Percentiles rank a stretch among this genome's conserved stretches.
Evolutionary conservation across 2,329 filamentous ascomycete genomes (phyloP).

Genomic region (Pseudogymnoascus verrucosus): DNA sequence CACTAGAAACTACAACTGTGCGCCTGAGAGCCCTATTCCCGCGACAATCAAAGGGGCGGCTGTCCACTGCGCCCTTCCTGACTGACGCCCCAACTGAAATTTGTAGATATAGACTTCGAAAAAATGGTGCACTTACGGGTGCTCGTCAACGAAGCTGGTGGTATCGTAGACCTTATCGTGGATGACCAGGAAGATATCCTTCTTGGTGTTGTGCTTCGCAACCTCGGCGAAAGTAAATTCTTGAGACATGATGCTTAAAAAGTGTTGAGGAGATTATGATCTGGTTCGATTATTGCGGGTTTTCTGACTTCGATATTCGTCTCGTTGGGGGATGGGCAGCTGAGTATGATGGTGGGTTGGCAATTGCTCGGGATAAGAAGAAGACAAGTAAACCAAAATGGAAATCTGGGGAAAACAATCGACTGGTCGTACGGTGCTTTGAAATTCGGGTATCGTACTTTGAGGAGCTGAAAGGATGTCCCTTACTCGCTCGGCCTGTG

Average conservation of each 20-base stretch:
- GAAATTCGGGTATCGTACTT: slow-evolving; percentile 5
- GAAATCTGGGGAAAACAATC: slow-evolving; percentile 8
- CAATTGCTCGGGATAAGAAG: not conserved
- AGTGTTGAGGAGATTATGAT: not conserved
- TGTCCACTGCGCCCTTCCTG: not conserved
- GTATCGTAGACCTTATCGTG: slow-evolving; percentile 95
- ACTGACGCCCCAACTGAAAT: not conserved
- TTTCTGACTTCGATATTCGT: not conserved
- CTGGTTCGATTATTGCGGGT: not conserved
- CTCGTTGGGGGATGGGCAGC: not conserved
- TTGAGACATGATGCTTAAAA: slow-evolving; percentile 39
- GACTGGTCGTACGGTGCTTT: slow-evolving; percentile 6
- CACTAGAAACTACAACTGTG: not conserved
- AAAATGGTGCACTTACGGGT: slow-evolving; percentile 56
- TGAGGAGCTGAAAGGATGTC: slow-evolving; percentile 1
- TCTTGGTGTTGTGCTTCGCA: slow-evolving; percentile 82
- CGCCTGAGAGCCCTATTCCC: not conserved
- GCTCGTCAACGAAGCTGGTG: slow-evolving; percentile 89
- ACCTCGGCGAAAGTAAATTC: slow-evolving; percentile 74
- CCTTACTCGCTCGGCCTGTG: slow-evolving; percentile 6
- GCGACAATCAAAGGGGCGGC: not conserved
- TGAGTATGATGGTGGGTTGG: not conserved
- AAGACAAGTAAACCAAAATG: slow-evolving; percentile 8
- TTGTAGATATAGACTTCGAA: not conserved
- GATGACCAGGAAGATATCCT: slow-evolving; percentile 83